Conservation (phyloP, 331 rosid species). For the Telfairia occidentalis region DNA sequence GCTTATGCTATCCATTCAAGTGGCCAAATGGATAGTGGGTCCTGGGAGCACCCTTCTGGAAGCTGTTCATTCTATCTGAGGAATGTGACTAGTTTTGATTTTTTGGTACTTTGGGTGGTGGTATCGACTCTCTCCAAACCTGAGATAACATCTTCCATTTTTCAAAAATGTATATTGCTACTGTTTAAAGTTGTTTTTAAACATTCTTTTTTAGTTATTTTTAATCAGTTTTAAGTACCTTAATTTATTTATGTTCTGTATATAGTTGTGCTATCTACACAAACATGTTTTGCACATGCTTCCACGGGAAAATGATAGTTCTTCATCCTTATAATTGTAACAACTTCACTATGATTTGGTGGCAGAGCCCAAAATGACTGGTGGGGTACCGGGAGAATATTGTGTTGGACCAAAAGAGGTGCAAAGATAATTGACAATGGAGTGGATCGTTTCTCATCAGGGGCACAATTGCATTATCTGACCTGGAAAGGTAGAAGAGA, state of each 20-base stretch:
- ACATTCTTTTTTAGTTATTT: conserved; percentile 1
- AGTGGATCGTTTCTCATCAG: conserved; percentile 12
- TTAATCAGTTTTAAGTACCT: conserved; percentile 5
- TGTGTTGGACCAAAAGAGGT: conserved; percentile 14
- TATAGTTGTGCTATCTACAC: conserved; percentile 3
- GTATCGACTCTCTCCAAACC: not conserved
- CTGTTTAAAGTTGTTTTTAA: not conserved
- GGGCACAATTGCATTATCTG: conserved; percentile 7
- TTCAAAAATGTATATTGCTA: not conserved
- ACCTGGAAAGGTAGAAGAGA: conserved; percentile 10
- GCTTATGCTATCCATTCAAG: conserved; percentile 28
- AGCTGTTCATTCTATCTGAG: conserved; percentile 7
- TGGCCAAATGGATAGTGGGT: conserved; percentile 29
- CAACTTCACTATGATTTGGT: conserved; percentile 15
- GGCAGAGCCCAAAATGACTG: conserved; percentile 12
- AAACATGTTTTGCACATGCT: conserved; percentile 31
- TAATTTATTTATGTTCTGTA: not conserved
- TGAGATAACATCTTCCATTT: not conserved
- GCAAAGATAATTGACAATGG: conserved; percentile 28
- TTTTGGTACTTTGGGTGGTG: conserved; percentile 13
- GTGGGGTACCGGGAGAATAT: conserved; percentile 16
- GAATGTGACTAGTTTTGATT: conserved; percentile 22
- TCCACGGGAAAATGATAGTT: conserved; percentile 16
- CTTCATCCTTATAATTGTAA: conserved; percentile 13
- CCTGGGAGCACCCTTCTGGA: conserved; percentile 20